Evolutionary conservation across 441 rosid genomes (phyloP).

Genomic region (Cnidoscolus chayamansa): DNA sequence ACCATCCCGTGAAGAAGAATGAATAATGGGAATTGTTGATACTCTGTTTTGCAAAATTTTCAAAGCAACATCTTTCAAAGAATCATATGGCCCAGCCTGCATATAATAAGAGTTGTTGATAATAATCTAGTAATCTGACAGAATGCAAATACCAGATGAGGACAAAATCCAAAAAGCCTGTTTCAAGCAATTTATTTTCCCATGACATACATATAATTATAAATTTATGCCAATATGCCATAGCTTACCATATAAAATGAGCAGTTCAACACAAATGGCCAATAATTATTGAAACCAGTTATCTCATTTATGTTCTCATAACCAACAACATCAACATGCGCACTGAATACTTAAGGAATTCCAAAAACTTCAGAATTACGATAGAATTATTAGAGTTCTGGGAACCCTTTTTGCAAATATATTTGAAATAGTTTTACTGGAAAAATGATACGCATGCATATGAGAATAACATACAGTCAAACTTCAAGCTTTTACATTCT

Average conservation of each 20-base stretch:
- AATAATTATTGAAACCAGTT: neutral
- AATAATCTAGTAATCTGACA: conserved; percentile 1
- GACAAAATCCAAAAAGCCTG: neutral
- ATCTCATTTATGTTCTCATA: neutral
- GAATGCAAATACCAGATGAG: neutral
- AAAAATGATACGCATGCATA: neutral
- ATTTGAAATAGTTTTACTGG: neutral
- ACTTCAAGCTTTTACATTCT: neutral
- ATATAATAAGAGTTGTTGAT: neutral
- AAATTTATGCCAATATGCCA: too few species aligned
- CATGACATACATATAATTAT: neutral
- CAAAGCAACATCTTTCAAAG: conserved; percentile 48
- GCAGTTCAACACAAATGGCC: conserved; percentile 4
- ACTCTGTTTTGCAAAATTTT: conserved; percentile 52
- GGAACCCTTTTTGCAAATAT: neutral
- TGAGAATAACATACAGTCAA: neutral
- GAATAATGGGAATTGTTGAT: conserved; percentile 51
- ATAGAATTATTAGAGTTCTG: neutral
- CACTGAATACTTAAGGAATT: neutral
- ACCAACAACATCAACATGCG: neutral
- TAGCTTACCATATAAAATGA: neutral
- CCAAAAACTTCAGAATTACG: neutral
- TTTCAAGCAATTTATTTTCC: neutral
- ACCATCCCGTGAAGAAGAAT: conserved; percentile 49
- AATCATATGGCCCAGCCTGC: conserved; percentile 61